phyloP scores from a whole-genome alignment of 768 basidiomycete genomes.

The Lyophyllum shimeji region DNA sequence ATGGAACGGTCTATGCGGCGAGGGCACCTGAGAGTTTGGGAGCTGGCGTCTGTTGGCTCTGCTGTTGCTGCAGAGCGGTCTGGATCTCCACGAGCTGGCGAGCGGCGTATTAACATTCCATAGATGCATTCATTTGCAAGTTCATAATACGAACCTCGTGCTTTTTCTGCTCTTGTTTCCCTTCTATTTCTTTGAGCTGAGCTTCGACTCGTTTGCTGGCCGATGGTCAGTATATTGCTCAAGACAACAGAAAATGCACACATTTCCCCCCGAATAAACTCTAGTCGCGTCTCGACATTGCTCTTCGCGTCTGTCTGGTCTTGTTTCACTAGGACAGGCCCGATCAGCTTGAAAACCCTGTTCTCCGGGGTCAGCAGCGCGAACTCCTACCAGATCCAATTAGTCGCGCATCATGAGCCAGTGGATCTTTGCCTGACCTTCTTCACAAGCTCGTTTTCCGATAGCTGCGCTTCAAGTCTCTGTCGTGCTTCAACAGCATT shows the following conservation, averaged over 20 bases:
- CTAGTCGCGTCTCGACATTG: constrained; percentile 88
- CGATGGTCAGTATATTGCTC: background rate
- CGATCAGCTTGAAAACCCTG: constrained; percentile 86
- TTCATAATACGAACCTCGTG: constrained; percentile 55
- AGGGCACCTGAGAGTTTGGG: constrained; percentile 6
- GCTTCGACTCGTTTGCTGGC: constrained; percentile 70
- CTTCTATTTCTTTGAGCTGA: constrained; percentile 77
- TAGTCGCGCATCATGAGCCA: background rate
- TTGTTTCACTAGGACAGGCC: constrained; percentile 88
- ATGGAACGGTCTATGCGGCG: constrained; percentile 3
- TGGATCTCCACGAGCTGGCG: constrained; percentile 69
- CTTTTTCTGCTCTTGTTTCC: constrained; percentile 80
- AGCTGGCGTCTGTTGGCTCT: constrained; percentile 24
- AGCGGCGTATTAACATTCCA: constrained; percentile 13
- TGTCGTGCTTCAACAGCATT: constrained; percentile 78
- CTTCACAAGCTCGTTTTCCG: constrained; percentile 90
- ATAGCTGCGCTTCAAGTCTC: constrained; percentile 84
- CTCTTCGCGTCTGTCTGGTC: constrained; percentile 83
- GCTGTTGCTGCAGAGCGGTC: constrained; percentile 48
- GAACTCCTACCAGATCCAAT: constrained; percentile 69
- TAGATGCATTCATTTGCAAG: constrained; percentile 6
- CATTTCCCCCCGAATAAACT: constrained; percentile 90
- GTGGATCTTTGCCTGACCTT: constrained; percentile 51
- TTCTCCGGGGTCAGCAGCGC: constrained; percentile 69
- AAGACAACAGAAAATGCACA: constrained; percentile 34